Percentiles rank a stretch among this genome's conserved stretches.
phyloP scores from a whole-genome alignment of 139 green algal species.

The Pleodorina starrii region DNA sequence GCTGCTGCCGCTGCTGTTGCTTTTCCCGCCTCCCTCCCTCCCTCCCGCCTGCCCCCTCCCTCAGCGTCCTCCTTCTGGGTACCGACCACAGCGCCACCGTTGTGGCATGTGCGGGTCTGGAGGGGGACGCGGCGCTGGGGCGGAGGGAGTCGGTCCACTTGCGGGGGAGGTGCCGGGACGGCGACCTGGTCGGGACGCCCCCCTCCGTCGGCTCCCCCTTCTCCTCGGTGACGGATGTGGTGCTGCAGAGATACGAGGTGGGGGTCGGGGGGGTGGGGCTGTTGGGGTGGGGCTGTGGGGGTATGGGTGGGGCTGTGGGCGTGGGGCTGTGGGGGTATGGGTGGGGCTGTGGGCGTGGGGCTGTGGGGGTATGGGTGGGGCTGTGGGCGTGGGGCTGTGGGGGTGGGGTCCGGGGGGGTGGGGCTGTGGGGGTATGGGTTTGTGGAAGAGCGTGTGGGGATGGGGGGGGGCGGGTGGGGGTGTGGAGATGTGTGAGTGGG shows the following conservation, averaged over 20 bases:
- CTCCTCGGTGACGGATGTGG: not conserved
- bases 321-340: not conserved
- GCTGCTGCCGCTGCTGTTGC: not conserved
- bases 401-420: not conserved
- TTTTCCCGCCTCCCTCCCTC: not conserved
- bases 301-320: not conserved
- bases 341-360: not conserved
- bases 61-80: not conserved
- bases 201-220: not conserved
- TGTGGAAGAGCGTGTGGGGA: too few relatives aligned
- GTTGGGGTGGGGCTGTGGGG: not conserved
- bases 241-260: not conserved
- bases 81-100: not conserved
- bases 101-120: constrained; percentile 2
- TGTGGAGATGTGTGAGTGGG: too few relatives aligned
- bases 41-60: too few relatives aligned
- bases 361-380: not conserved
- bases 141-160: not conserved
- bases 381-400: not conserved
- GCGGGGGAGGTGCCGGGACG: too few relatives aligned
- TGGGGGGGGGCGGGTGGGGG: too few relatives aligned
- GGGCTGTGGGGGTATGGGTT: not conserved
- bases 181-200: not conserved
- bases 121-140: not conserved
- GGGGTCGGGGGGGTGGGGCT: not conserved